Conservation (phyloP, 2,329 filamentous ascomycete genomes). For the Verticillium nonalfalfae region DNA sequence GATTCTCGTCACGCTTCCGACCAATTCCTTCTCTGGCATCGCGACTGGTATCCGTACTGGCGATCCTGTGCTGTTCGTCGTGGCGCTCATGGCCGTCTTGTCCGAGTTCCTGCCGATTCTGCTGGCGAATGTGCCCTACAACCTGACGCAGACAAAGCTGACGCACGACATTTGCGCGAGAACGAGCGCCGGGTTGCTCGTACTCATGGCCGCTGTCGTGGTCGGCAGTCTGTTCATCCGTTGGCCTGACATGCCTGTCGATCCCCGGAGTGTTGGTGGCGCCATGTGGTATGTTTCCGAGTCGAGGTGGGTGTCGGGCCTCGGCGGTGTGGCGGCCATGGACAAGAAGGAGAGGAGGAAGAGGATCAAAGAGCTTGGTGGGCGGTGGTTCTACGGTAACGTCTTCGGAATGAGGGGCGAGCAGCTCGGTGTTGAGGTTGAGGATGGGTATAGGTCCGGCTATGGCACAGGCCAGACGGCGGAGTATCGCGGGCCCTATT, state of each 20-base stretch:
- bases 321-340: constrained; percentile 9
- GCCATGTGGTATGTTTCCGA: constrained; percentile 33
- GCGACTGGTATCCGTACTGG: constrained; percentile 24
- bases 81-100: constrained; percentile 35
- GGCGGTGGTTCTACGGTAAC: constrained; percentile 9
- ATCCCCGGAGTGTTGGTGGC: constrained; percentile 39
- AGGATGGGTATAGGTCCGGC: neutral
- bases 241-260: constrained; percentile 38
- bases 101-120: constrained; percentile 44
- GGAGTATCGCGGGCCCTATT: neutral
- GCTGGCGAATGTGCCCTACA: constrained; percentile 42
- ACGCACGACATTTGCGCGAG: constrained; percentile 34
- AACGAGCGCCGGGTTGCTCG: constrained; percentile 29
- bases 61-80: constrained; percentile 31
- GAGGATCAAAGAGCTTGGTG: constrained; percentile 6
- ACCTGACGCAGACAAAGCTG: constrained; percentile 28
- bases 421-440: neutral
- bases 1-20: constrained; percentile 32
- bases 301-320: constrained; percentile 8
- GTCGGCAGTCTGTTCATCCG: constrained; percentile 30
- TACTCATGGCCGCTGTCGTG: constrained; percentile 34
- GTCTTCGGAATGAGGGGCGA: neutral
- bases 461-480: neutral
- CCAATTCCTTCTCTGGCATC: constrained; percentile 39
- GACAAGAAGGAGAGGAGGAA: constrained; percentile 1